A percentile compares a stretch with the other conserved stretches of the same genome.
phyloP scores from a whole-genome alignment of 73 alveolate species.

The Diophrys sp. region DNA sequence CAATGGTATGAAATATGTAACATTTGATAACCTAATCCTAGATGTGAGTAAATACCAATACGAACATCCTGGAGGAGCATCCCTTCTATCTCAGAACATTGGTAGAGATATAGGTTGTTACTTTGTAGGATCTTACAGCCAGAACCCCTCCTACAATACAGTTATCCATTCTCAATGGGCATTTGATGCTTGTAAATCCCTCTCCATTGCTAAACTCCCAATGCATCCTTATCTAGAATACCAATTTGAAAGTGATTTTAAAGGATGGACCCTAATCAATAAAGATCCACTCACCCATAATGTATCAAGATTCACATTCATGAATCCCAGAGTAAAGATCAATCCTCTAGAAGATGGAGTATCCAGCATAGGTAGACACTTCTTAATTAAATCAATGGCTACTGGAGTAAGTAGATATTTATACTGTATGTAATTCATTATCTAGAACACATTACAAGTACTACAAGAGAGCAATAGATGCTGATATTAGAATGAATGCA shows the following conservation, averaged over 20 bases:
- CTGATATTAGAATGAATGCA: background rate
- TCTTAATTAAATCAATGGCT: background rate
- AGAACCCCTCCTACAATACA: background rate
- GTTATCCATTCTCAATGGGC: background rate
- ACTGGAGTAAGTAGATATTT: background rate
- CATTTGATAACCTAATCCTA: conserved; percentile 24
- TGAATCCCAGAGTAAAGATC: background rate
- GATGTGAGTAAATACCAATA: conserved; percentile 9
- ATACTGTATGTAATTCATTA: background rate
- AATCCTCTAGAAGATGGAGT: background rate
- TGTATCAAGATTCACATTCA: background rate
- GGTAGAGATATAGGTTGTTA: conserved; percentile 31
- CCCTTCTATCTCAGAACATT: conserved; percentile 8
- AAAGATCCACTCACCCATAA: background rate
- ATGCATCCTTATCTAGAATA: background rate
- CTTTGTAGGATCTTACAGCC: conserved; percentile 1
- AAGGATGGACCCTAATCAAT: background rate
- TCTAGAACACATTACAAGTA: background rate
- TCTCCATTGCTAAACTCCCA: background rate
- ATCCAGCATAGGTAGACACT: background rate
- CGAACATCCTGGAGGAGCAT: conserved; percentile 46
- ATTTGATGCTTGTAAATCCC: background rate
- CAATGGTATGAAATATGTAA: conserved; percentile 21
- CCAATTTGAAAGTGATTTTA: background rate
- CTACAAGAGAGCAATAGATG: background rate